Percentiles rank a stretch among this genome's conserved stretches.
phyloP scores from a whole-genome alignment of 345 rosid genomes.

The Populus pruinosa region DNA sequence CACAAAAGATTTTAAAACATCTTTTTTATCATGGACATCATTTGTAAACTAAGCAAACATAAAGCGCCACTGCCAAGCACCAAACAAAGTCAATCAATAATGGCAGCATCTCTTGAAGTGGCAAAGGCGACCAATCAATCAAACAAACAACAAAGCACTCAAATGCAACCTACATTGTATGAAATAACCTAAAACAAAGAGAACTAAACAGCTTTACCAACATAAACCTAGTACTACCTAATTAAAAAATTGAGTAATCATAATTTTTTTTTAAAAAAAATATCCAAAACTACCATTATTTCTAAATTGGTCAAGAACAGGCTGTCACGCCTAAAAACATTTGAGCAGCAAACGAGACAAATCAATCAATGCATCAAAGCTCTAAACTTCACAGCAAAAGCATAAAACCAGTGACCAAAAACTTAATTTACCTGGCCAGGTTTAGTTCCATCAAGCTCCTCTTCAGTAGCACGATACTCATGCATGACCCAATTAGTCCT shows the following conservation, averaged over 20 bases:
- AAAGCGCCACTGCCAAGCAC: background rate
- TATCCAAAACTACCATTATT: background rate
- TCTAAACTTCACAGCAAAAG: background rate
- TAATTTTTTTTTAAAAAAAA: too few species aligned
- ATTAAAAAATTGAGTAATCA: background rate
- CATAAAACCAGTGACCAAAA: background rate
- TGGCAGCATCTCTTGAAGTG: background rate
- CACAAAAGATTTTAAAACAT: background rate
- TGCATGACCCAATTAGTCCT: slow-evolving; percentile 92
- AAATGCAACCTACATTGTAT: background rate
- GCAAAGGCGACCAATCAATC: background rate
- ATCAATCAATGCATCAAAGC: background rate
- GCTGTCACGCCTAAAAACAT: background rate
- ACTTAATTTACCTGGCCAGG: slow-evolving; percentile 71
- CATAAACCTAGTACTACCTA: background rate
- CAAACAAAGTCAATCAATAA: background rate
- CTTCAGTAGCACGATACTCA: slow-evolving; percentile 71
- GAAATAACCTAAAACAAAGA: background rate
- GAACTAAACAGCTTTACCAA: background rate
- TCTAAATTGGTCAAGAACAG: background rate
- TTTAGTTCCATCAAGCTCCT: slow-evolving; percentile 63
- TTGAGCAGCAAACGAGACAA: background rate
- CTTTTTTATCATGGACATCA: background rate
- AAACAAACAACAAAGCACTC: background rate
- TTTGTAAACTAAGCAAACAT: background rate